A percentile compares a stretch with the other conserved stretches of the same genome.
Conservation (phyloP, 1,139 yeast genomes). For the Pneumocystis canis region DNA sequence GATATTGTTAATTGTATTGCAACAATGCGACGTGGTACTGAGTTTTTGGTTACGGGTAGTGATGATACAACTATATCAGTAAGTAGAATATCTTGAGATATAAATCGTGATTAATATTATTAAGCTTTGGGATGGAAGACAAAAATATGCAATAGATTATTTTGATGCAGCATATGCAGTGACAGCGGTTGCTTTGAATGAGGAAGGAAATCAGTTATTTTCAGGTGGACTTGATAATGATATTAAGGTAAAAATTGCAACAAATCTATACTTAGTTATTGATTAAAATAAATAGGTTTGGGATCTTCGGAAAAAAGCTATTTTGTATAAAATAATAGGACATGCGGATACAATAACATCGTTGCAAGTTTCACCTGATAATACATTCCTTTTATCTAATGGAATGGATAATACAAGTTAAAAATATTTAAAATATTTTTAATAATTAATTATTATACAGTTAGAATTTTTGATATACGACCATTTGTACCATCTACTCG, state of each 20-base stretch:
- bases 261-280: background rate
- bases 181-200: conserved; percentile 35
- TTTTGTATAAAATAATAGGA: conserved; percentile 27
- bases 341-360: conserved; percentile 41
- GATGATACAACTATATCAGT: conserved; percentile 46
- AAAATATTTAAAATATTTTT: too few relatives aligned
- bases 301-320: conserved; percentile 25
- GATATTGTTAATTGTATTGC: conserved; percentile 44
- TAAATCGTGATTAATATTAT: background rate
- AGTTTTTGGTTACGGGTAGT: conserved; percentile 37
- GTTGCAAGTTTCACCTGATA: conserved; percentile 36
- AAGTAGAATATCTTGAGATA: conserved; percentile 6
- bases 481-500: conserved; percentile 31
- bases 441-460: conserved; percentile 9
- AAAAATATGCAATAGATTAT: conserved; percentile 30
- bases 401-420: conserved; percentile 38
- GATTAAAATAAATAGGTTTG: conserved; percentile 9
- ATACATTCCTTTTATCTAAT: conserved; percentile 36
- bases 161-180: conserved; percentile 43
- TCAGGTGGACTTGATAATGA: conserved; percentile 56
- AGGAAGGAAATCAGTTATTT: conserved; percentile 33
- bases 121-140: conserved; percentile 48
- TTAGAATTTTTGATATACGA: conserved; percentile 43
- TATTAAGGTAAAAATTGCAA: conserved; percentile 29
- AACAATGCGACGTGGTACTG: conserved; percentile 23